A percentile compares a stretch with the other conserved stretches of the same genome.
Evolutionary conservation across 805 yeast genomes (phyloP).

Genomic region (Kluyveromyces lactis): DNA sequence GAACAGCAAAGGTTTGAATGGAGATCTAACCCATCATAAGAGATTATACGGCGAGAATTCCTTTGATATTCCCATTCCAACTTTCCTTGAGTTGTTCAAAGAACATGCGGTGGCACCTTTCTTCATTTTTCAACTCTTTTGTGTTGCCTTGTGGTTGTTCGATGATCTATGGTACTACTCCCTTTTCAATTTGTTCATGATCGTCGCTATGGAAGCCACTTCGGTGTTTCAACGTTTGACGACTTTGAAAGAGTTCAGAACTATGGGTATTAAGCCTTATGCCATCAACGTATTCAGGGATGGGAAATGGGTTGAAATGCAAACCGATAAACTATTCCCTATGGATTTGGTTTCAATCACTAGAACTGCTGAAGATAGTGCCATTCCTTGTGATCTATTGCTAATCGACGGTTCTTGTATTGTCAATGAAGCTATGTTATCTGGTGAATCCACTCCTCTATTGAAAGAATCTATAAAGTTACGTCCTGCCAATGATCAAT

Average conservation of each 20-base stretch:
- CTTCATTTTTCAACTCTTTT: constrained; percentile 92
- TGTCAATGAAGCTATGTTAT: constrained; percentile 97
- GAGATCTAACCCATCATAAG: constrained; percentile 39
- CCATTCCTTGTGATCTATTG: constrained; percentile 89
- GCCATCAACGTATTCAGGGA: constrained; percentile 65
- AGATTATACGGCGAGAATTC: constrained; percentile 76
- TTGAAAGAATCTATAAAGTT: constrained; percentile 83
- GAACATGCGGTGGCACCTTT: constrained; percentile 99
- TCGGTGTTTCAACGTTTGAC: constrained; percentile 93
- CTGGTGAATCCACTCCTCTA: constrained; percentile 96
- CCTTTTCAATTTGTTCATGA: constrained; percentile 82
- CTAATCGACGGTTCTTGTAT: constrained; percentile 86
- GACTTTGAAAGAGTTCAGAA: constrained; percentile 90
- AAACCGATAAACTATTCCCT: constrained; percentile 74
- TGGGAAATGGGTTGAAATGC: constrained; percentile 56
- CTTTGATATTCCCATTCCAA: constrained; percentile 93
- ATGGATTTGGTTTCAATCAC: constrained; percentile 84
- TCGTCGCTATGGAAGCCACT: constrained; percentile 86
- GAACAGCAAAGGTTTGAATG: constrained; percentile 43
- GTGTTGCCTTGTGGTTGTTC: constrained; percentile 91
- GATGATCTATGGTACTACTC: constrained; percentile 97
- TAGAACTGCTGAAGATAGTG: constrained; percentile 84
- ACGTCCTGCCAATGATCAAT: constrained; percentile 61
- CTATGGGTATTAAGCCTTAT: constrained; percentile 95
- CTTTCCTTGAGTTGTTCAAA: constrained; percentile 81